Conservation (phyloP, 179 eudicot genomes). For the Silene vulgaris region DNA sequence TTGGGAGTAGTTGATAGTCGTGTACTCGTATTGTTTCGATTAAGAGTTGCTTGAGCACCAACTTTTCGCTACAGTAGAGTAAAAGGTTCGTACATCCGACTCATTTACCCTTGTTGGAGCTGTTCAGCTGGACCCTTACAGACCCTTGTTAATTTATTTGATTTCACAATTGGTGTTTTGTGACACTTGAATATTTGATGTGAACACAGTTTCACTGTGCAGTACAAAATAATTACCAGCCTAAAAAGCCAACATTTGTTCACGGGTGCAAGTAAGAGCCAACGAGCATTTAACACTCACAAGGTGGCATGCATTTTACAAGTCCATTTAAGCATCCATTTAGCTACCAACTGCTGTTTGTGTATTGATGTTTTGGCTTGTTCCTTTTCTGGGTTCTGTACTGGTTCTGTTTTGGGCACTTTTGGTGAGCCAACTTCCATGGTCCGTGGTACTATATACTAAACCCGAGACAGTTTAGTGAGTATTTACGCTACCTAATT, state of each 20-base stretch:
- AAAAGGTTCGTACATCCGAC: background rate
- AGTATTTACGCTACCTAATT: no score
- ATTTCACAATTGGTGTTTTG: background rate
- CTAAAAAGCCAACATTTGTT: slow-evolving; percentile 15
- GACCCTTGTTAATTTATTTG: slow-evolving; percentile 2
- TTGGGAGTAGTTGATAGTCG: background rate
- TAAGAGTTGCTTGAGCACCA: background rate
- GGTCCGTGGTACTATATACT: no score
- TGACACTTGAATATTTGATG: background rate
- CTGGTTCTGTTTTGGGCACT: no score
- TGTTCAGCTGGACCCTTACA: background rate
- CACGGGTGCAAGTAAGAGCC: slow-evolving; percentile 24
- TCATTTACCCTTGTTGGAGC: background rate
- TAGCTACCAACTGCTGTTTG: no score
- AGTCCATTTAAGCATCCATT: no score
- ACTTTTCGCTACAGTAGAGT: background rate
- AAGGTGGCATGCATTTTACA: background rate
- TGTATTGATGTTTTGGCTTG: no score
- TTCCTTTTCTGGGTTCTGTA: no score
- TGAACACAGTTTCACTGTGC: background rate
- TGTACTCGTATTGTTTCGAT: background rate
- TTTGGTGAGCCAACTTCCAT: no score
- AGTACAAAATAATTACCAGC: background rate
- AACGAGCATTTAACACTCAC: background rate
- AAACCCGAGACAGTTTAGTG: no score